Base-by-base conservation (phyloP, 495 filamentous ascomycete species). In the Glonium stellatum region DNA sequence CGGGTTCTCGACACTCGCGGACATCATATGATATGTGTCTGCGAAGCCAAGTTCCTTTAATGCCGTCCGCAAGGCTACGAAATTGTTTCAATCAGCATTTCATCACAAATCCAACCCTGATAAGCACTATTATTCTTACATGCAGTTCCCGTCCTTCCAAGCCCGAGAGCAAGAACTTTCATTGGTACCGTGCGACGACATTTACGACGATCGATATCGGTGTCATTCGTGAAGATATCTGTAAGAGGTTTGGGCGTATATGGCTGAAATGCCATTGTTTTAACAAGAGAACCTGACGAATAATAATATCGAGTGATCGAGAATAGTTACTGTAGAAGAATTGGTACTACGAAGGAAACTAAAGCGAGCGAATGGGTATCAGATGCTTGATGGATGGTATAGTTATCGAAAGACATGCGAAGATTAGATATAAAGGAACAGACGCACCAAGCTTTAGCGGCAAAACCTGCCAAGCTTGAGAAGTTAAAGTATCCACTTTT, bases 1-100 rank as follows among this genome's bases (percentile, higher is more conserved):
- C 6, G 80, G 79, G 66, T 84, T 79, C 70, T 85, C 81, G 55
- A 85, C 76, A 55, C 78, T 77, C 55, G 80, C 78, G 55, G 80
- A 81, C 81, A 84, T 85, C 75, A 84, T 84, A 74, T 87, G 84
- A 76, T 85, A 85, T 62, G 77, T 81, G 70, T 83, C 78, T 59
- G 76, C 62, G 71, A 84, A 85, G 25, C 84, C 84, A 19, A 87
- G 77, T 37, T 78, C 72, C 56, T 81, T 74, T 11, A 87, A 73
- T 13, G 82, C 84, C 54, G 78, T 79, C 52, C 80, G 79, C 19
- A 86, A 76, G 27, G 83, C 83, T 84, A 50, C 39, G 19, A 42
- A 18, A 39, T 8, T 39, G 36, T 39, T 39, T 39, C 36, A 8
- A 8, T 39, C 15, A 39, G 36, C 36, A n/a, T n/a, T n/a, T n/a